These are phyloP conservation scores for Aspergillus incahuasiensis DNA, from an alignment of 495 filamentous ascomycete species.

Conservation along the genomic window DNA sequence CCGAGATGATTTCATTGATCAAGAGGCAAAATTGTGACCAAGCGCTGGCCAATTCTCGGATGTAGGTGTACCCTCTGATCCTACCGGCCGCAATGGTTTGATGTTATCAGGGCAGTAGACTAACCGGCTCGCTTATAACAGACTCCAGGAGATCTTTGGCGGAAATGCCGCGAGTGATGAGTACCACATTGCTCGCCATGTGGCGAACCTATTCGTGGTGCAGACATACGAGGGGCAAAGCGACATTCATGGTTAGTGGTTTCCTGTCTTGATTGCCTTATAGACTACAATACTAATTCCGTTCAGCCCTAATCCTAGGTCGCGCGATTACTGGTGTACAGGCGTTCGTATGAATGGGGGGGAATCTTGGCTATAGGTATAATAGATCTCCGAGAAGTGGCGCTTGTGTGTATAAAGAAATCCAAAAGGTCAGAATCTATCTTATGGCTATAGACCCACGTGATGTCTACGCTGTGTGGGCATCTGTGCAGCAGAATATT, in stretches of 20 bases:
- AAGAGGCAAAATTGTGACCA: conserved; percentile 97
- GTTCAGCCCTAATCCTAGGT: conserved; percentile 59
- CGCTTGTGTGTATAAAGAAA: too few species aligned
- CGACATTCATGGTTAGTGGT: conserved; percentile 82
- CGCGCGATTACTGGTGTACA: conserved; percentile 67
- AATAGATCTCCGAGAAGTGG: too few species aligned
- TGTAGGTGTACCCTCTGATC: conserved; percentile 40
- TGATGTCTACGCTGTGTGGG: conserved; percentile 23
- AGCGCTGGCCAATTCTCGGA: conserved; percentile 72
- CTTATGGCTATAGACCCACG: conserved; percentile 10
- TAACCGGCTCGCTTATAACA: conserved; percentile 24
- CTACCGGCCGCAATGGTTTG: not conserved
- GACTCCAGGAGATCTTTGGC: conserved; percentile 91
- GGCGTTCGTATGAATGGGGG: conserved; percentile 64
- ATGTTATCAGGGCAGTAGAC: not conserved
- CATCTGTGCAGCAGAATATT: not conserved
- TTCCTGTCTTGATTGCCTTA: not conserved
- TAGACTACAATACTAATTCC: conserved; percentile 20
- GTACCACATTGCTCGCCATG: conserved; percentile 90
- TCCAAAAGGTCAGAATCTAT: too few species aligned
- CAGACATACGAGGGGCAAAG: conserved; percentile 98
- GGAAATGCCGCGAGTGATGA: conserved; percentile 97
- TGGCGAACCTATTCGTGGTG: conserved; percentile 93
- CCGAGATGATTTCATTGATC: conserved; percentile 98
- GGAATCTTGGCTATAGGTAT: too few species aligned